Conservation (phyloP, 257 asterid species). For the Solanum virginianum region DNA sequence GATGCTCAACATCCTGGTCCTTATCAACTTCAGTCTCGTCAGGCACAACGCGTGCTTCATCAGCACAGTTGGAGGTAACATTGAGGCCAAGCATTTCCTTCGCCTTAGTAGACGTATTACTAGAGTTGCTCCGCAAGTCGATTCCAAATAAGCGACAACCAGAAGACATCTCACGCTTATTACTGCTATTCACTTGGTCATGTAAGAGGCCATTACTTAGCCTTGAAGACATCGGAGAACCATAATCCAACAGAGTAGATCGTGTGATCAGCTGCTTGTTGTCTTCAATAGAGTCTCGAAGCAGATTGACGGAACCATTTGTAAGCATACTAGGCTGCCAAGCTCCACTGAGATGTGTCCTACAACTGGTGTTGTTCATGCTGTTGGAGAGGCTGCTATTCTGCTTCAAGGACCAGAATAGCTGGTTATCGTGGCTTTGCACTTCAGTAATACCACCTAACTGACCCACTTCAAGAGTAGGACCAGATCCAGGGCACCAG, state of each 20-base stretch:
- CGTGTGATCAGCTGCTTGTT: slow-evolving; percentile 13
- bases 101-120: slow-evolving; percentile 6
- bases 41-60: not conserved
- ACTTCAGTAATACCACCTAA: slow-evolving; percentile 15
- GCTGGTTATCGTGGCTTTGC: slow-evolving; percentile 22
- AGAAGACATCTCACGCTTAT: slow-evolving; percentile 25
- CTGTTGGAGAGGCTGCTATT: slow-evolving; percentile 4
- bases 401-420: slow-evolving; percentile 37
- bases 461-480: slow-evolving; percentile 26
- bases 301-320: slow-evolving; percentile 25
- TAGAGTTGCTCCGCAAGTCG: slow-evolving; percentile 50
- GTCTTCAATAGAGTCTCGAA: slow-evolving; percentile 32
- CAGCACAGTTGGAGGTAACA: not conserved
- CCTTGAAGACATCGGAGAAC: slow-evolving; percentile 39
- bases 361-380: not conserved
- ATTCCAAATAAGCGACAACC: slow-evolving; percentile 58
- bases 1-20: slow-evolving; percentile 7
- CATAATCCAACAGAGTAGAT: slow-evolving; percentile 17
- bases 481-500: slow-evolving; percentile 26
- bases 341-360: slow-evolving; percentile 13
- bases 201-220: slow-evolving; percentile 15
- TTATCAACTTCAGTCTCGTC: slow-evolving; percentile 15
- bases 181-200: slow-evolving; percentile 27
- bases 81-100: slow-evolving; percentile 12
- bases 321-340: slow-evolving; percentile 16